Evolutionary conservation across 108 stramenopile species (phyloP).

Genomic region (Mediolabrus comicus): DNA sequence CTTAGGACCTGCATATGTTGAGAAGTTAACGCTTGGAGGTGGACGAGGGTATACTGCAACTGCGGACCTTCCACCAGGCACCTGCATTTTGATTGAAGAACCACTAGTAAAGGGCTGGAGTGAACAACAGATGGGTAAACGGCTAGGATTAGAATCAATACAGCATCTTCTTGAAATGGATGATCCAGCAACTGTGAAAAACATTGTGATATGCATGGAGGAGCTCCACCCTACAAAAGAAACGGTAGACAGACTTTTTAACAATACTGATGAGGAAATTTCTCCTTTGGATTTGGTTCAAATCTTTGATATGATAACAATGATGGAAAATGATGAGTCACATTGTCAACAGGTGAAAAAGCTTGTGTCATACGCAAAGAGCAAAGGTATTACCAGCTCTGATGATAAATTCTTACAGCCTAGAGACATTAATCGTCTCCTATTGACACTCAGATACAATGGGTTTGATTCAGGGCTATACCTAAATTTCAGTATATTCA

Average conservation of each 20-base stretch:
- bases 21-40: slow-evolving; percentile 48
- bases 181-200: slow-evolving; percentile 35
- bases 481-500: slow-evolving; percentile 78
- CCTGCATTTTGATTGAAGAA: slow-evolving; percentile 68
- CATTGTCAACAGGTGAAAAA: slow-evolving; percentile 17
- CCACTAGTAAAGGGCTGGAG: slow-evolving; percentile 67
- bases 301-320: slow-evolving; percentile 58
- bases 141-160: slow-evolving; percentile 66
- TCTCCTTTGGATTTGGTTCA: slow-evolving; percentile 45
- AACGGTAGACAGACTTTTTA: slow-evolving; percentile 45
- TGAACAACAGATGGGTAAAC: slow-evolving; percentile 56
- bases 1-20: slow-evolving; percentile 48
- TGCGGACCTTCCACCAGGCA: slow-evolving; percentile 57
- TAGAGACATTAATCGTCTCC: slow-evolving; percentile 58
- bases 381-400: slow-evolving; percentile 31
- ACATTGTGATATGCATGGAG: slow-evolving; percentile 57
- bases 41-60: slow-evolving; percentile 74
- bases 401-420: slow-evolving; percentile 37
- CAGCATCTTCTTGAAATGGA: slow-evolving; percentile 44
- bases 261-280: slow-evolving; percentile 7
- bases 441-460: slow-evolving; percentile 77
- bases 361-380: slow-evolving; percentile 44
- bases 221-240: slow-evolving; percentile 72
- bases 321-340: slow-evolving; percentile 18
- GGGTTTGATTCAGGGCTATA: slow-evolving; percentile 81